These are phyloP conservation scores for Corymbia calophylla DNA, from an alignment of 441 rosid genomes.

Conservation along the genomic window DNA sequence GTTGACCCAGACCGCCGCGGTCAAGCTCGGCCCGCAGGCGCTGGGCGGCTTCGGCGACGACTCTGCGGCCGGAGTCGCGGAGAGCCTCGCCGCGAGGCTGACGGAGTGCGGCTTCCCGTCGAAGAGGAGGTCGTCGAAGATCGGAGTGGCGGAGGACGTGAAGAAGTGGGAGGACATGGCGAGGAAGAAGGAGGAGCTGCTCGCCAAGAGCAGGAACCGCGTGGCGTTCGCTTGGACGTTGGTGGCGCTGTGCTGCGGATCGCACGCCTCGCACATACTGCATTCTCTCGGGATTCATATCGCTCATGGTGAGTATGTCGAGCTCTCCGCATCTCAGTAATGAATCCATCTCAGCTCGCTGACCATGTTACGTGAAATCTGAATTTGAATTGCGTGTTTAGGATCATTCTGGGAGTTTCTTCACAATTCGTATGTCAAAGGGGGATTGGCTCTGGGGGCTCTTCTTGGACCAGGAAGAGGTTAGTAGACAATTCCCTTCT, in stretches of 20 bases:
- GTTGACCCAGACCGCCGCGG: slow-evolving; percentile 91
- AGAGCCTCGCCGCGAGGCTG: slow-evolving; percentile 56
- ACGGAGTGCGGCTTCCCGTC: slow-evolving; percentile 78
- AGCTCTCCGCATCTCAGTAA: neutral
- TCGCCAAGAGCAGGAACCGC: slow-evolving; percentile 64
- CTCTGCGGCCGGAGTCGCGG: slow-evolving; percentile 29
- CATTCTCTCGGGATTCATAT: slow-evolving; percentile 86
- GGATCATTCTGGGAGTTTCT: slow-evolving; percentile 67
- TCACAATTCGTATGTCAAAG: slow-evolving; percentile 85
- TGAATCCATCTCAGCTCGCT: neutral
- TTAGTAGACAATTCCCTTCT: slow-evolving; percentile 11
- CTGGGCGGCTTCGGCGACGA: slow-evolving; percentile 5
- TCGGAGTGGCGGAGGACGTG: slow-evolving; percentile 68
- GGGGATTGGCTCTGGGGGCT: slow-evolving; percentile 77
- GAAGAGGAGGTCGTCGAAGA: slow-evolving; percentile 62
- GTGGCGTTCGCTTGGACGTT: slow-evolving; percentile 89
- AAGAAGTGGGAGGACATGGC: slow-evolving; percentile 73
- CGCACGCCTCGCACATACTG: slow-evolving; percentile 81
- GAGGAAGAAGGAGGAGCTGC: slow-evolving; percentile 66
- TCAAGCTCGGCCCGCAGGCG: slow-evolving; percentile 39
- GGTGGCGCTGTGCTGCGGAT: slow-evolving; percentile 93
- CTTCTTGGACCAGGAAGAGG: slow-evolving; percentile 96
- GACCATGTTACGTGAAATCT: neutral
- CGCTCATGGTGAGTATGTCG: slow-evolving; percentile 52
- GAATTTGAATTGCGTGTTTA: slow-evolving; percentile 6